Conservation (phyloP, 2,329 filamentous ascomycete species). For the Raffaelea albimanens region DNA sequence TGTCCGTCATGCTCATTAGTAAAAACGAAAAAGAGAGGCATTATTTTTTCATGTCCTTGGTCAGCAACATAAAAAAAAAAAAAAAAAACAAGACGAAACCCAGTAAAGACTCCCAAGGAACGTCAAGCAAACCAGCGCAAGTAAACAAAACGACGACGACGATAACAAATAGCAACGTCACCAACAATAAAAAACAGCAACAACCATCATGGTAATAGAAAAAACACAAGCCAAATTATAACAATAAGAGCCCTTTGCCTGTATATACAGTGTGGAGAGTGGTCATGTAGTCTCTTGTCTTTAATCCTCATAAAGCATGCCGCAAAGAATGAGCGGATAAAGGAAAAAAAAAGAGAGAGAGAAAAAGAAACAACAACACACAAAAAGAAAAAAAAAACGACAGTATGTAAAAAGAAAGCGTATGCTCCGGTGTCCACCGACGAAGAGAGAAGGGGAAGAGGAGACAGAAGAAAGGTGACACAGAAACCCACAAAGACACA, state of each 20-base stretch:
- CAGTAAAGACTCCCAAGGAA: neutral
- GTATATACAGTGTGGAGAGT: conserved; percentile 12
- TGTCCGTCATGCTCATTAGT: no score
- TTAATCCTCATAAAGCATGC: neutral
- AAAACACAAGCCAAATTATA: no score
- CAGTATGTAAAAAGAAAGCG: neutral
- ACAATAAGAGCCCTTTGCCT: neutral
- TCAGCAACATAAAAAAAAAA: neutral
- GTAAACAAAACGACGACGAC: neutral
- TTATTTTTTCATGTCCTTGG: no score
- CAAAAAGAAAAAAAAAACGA: neutral
- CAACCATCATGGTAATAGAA: no score
- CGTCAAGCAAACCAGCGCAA: neutral
- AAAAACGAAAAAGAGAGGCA: no score
- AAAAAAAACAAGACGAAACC: neutral
- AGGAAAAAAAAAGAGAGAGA: neutral
- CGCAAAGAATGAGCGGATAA: neutral
- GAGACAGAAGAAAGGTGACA: no score
- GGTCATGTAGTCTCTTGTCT: neutral
- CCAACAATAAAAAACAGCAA: neutral
- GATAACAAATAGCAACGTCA: neutral
- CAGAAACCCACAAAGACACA: no score
- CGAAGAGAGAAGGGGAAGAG: neutral
- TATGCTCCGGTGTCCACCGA: neutral
- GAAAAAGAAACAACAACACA: no score